Conservation (phyloP, 192 early-diverging fungal species). For the Backusella mclennaniae region DNA sequence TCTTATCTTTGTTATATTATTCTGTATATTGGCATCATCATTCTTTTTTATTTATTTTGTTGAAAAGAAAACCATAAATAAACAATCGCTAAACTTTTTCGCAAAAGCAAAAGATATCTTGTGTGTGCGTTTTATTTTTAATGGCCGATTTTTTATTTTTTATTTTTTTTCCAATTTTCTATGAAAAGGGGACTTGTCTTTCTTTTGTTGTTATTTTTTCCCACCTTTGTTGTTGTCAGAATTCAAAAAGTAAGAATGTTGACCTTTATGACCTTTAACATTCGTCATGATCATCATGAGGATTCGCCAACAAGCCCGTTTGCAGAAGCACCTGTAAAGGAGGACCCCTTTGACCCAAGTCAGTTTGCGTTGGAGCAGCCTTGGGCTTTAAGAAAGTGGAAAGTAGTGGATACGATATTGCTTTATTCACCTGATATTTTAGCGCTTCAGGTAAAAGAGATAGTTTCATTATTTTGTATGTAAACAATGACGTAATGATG, state of each 20-base stretch:
- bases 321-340: slow-evolving; percentile 10
- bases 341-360: not conserved
- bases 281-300: slow-evolving; percentile 26
- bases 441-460: slow-evolving; percentile 30
- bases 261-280: slow-evolving; percentile 31
- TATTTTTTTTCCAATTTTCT: not conserved
- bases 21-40: not conserved
- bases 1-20: not conserved
- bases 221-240: not conserved
- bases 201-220: not conserved
- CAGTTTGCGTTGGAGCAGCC: slow-evolving; percentile 20
- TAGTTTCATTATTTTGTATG: not conserved
- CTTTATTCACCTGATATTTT: slow-evolving; percentile 36
- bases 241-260: not conserved
- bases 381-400: slow-evolving; percentile 36
- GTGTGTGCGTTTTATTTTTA: not conserved
- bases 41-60: slow-evolving; percentile 10
- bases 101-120: not conserved
- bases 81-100: not conserved
- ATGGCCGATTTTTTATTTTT: not conserved
- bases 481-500: not conserved
- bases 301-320: not conserved
- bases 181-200: not conserved
- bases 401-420: slow-evolving; percentile 34
- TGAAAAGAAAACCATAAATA: not conserved